Evolutionary conservation across 768 basidiomycete species (phyloP), one percentile per base, ranked within the genome.

Genomic region (Mycena filopes): DNA sequence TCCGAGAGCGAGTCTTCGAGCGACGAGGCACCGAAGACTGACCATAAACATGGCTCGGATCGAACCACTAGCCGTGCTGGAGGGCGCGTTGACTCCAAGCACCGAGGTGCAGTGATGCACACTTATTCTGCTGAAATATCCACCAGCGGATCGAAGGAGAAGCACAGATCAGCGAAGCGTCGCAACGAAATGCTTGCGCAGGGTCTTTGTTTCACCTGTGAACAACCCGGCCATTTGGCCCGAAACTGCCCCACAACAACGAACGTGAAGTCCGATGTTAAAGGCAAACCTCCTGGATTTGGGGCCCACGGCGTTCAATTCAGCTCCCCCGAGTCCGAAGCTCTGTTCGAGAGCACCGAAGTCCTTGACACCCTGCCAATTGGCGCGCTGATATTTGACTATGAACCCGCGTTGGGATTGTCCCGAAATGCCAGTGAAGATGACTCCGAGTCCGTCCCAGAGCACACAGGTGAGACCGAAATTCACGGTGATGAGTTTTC

Each of bases 131-230:
- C 23, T 41, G 23, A 59, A 18, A 15, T 57, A 10, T 43, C 51
- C 1, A 36, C 36, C 23, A 18, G 23, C 2, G 33, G 55, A 28
- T 58, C 26, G 7, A 49, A 54, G 29, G 29, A 50, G 8, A 45
- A 61, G 10, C 28, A 63, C 18, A 16, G 28, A 20, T 51, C 50
- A 26, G 49, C 8, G 16, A 47, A 63, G 64, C 33, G 25, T 12
- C 46, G n/a, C 18, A 69, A 71, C 20, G 69, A 69, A 42, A 50
- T 66, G 8, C 36, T 61, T 7, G 70, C 70, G 1, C 66, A 71
- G 42, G 74, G 74, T 0, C 59, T 68, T 12, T 79, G 78, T 63
- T 78, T 74, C 49, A 59, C 50, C 10, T 79, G 78, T 60, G 56
- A 70, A 12, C 68, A 74, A 36, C 13, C 55, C 0, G 75, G 76